These are phyloP conservation scores for Helianthus annuus DNA, from an alignment of 129 eudicot genomes.

Conservation along the genomic window HanXRQr2.0-SUNRISE NC_035444.2:152641997-152642496, in stretches of 20 bases:
- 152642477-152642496: slow-evolving; percentile 28
- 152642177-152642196: background rate
- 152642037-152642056: background rate
- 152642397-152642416: slow-evolving; percentile 29
- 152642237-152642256: background rate
- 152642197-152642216: background rate
- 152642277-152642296: slow-evolving; percentile 17
- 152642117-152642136: background rate
- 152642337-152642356: slow-evolving; percentile 10
- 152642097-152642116: background rate
- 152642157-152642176: background rate
- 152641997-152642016: too few species aligned
- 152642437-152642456: slow-evolving; percentile 19
- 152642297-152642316: slow-evolving; percentile 30
- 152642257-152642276: slow-evolving; percentile 10
- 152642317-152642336: slow-evolving; percentile 9
- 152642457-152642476: slow-evolving; percentile 27
- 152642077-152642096: background rate
- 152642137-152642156: background rate
- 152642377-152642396: slow-evolving; percentile 25
- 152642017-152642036: too few species aligned
- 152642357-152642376: slow-evolving; percentile 23
- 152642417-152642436: slow-evolving; percentile 24
- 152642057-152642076: background rate
- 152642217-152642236: background rate